phyloP scores from a whole-genome alignment of 768 basidiomycete species.

The Boletus rufocinnamomeus region DNA sequence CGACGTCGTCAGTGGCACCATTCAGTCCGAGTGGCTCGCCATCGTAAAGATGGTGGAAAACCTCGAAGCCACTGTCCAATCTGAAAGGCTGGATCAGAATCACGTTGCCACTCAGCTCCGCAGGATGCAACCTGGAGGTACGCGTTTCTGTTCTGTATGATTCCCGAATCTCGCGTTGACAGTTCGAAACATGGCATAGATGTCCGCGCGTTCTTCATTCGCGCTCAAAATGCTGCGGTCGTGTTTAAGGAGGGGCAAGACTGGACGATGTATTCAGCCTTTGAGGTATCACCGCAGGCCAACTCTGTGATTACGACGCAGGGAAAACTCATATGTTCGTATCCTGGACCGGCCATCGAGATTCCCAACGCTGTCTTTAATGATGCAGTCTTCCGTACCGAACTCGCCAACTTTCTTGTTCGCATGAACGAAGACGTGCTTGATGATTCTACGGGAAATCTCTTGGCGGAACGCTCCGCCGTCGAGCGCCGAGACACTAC shows the following conservation, averaged over 20 bases:
- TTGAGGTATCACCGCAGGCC: conserved; percentile 44
- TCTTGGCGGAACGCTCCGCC: conserved; percentile 13
- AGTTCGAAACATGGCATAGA: conserved; percentile 27
- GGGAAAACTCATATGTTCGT: conserved; percentile 47
- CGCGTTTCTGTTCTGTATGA: background rate
- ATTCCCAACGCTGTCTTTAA: conserved; percentile 34
- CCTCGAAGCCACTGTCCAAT: conserved; percentile 14
- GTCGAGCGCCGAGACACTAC: conserved; percentile 35
- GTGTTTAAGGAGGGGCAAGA: conserved; percentile 34
- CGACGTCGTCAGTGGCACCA: background rate
- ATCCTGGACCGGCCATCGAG: conserved; percentile 45
- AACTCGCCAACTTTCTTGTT: conserved; percentile 42
- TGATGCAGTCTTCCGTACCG: conserved; percentile 32
- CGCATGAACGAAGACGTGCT: conserved; percentile 37
- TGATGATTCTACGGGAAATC: background rate
- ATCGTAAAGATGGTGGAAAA: conserved; percentile 31
- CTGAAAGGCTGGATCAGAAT: background rate
- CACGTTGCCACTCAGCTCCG: conserved; percentile 9
- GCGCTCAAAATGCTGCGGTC: conserved; percentile 51
- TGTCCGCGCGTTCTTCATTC: conserved; percentile 39
- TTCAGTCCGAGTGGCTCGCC: background rate
- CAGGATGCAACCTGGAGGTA: conserved; percentile 28
- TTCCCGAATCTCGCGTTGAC: background rate
- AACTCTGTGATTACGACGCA: conserved; percentile 35
- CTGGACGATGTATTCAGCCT: conserved; percentile 18